phyloP scores from a whole-genome alignment of 306 rosid species.

The Arachis stenosperma region DNA sequence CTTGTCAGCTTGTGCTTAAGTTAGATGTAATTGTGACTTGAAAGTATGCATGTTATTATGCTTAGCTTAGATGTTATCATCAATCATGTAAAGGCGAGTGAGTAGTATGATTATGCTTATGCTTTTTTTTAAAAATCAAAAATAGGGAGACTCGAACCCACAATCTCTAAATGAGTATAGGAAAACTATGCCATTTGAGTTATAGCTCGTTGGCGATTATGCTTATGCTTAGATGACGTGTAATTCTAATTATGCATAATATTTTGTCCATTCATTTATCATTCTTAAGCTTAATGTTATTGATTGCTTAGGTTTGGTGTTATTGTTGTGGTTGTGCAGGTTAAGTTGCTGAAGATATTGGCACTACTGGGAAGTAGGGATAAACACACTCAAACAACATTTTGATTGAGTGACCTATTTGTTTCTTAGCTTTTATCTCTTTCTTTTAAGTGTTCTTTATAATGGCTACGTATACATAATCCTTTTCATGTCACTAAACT shows the following conservation, averaged over 20 bases:
- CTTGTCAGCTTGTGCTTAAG: background rate
- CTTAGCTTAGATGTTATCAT: background rate
- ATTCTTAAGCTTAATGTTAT: background rate
- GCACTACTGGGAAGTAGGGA: conserved; percentile 87
- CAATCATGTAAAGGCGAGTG: no score
- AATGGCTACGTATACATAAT: no score
- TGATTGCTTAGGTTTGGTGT: background rate
- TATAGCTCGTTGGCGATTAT: no score
- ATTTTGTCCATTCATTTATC: background rate
- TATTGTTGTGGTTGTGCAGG: conserved; percentile 53
- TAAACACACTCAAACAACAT: conserved; percentile 53
- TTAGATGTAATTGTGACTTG: background rate
- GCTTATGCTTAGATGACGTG: no score
- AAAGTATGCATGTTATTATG: background rate
- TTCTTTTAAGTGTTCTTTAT: no score
- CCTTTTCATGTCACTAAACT: no score
- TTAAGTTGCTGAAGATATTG: conserved; percentile 83
- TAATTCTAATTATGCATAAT: background rate
- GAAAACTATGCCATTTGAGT: no score
- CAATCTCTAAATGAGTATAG: no score
- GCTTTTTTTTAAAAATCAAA: no score
- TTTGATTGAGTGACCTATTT: no score
- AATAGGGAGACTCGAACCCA: no score
- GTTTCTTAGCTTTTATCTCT: no score
- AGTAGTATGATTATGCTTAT: background rate